Evolutionary conservation across 257 asterid genomes (phyloP).

Genomic region (Solanum rostratum): DNA sequence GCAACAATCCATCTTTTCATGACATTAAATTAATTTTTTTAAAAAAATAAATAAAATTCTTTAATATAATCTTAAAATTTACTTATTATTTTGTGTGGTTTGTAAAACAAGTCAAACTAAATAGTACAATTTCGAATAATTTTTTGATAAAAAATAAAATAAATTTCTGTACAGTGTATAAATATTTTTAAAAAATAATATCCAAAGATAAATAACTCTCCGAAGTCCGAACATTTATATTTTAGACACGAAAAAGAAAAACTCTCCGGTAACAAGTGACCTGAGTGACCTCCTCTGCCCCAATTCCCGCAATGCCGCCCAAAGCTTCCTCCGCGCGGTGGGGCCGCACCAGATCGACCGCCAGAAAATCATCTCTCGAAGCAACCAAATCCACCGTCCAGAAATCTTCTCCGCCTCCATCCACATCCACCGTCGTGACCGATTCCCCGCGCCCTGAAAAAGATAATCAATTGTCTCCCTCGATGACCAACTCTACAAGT

Average conservation of each 20-base stretch:
- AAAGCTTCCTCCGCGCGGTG: not conserved
- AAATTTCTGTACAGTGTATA: too few relatives aligned
- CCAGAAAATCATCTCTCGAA: not conserved
- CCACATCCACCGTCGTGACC: not conserved
- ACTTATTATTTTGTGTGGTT: too few relatives aligned
- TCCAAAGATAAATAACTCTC: not conserved
- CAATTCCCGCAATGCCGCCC: not conserved
- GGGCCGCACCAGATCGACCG: not conserved
- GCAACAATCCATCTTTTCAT: too few relatives aligned
- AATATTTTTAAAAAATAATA: not conserved
- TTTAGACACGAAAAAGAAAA: too few relatives aligned
- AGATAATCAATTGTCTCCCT: not conserved
- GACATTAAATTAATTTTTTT: too few relatives aligned
- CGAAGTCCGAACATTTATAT: not conserved
- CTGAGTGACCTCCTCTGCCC: not conserved
- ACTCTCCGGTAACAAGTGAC: not conserved
- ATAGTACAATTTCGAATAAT: too few relatives aligned
- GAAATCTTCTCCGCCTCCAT: not conserved
- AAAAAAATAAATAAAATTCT: too few relatives aligned
- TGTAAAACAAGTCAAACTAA: not conserved
- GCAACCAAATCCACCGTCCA: not conserved
- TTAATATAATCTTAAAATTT: not conserved
- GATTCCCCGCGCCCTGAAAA: not conserved
- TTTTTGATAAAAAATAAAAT: too few relatives aligned
- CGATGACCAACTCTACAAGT: not conserved